phyloP scores from a whole-genome alignment of 1,139 yeast genomes.

The Tardiomyces blankii region DNA sequence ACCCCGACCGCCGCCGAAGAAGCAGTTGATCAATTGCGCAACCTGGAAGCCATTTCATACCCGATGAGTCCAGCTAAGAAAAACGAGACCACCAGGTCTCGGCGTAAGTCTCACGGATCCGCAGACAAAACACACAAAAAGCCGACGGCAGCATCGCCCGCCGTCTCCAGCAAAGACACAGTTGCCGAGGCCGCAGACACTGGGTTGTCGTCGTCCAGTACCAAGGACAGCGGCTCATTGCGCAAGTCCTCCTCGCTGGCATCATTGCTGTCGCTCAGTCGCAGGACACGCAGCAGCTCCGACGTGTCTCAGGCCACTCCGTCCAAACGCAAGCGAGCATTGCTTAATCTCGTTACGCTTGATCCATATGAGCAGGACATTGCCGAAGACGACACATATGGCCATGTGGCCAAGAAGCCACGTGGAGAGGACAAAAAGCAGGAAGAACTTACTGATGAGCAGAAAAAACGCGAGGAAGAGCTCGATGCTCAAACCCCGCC shows the following conservation, averaged over 20 bases:
- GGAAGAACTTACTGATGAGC: not conserved
- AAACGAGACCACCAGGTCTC: too few relatives aligned
- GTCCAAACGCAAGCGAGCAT: not conserved
- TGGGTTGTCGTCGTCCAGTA: too few relatives aligned
- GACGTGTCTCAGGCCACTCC: not conserved
- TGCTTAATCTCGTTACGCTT: conserved; percentile 10
- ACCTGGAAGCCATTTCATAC: too few relatives aligned
- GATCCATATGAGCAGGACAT: conserved; percentile 14
- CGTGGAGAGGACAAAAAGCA: not conserved
- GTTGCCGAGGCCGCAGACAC: too few relatives aligned
- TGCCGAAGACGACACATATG: conserved; percentile 10
- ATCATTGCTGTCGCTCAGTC: conserved; percentile 11
- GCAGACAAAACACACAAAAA: too few relatives aligned
- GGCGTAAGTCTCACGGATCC: too few relatives aligned
- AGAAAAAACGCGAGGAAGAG: conserved; percentile 32
- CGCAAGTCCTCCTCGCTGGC: conserved; percentile 7
- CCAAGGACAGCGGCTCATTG: too few relatives aligned
- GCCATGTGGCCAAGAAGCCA: conserved; percentile 2
- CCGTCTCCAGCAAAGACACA: too few relatives aligned
- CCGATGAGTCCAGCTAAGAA: too few relatives aligned
- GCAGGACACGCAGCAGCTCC: not conserved
- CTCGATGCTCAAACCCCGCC: conserved; percentile 46
- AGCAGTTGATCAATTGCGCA: too few relatives aligned
- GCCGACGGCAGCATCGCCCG: too few relatives aligned
- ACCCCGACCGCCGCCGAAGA: too few relatives aligned